phyloP scores from a whole-genome alignment of 371 early-diverging fungal genomes.

The Synchytrium microbalum region DNA sequence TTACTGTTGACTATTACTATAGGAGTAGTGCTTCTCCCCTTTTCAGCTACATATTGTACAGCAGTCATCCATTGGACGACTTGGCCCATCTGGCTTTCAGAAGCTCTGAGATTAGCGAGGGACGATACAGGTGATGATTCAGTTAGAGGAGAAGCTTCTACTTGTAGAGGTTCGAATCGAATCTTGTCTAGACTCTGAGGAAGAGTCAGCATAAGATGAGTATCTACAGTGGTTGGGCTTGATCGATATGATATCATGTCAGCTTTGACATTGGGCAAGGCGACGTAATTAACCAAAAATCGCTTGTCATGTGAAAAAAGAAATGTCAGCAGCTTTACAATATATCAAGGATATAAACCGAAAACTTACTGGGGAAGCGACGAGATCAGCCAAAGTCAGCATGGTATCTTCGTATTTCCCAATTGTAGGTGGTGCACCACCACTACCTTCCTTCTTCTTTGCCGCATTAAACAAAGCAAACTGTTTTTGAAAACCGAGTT shows the following conservation, averaged over 20 bases:
- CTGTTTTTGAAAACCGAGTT: too few relatives aligned
- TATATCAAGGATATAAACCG: too few relatives aligned
- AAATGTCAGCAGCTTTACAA: neutral
- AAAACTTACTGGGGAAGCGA: neutral
- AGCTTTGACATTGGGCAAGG: neutral
- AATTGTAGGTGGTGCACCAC: conserved; percentile 2
- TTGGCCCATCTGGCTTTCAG: neutral
- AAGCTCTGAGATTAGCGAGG: neutral
- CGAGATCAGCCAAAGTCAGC: neutral
- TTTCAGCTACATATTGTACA: neutral
- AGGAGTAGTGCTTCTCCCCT: neutral
- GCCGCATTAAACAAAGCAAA: too few relatives aligned
- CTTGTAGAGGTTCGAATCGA: neutral
- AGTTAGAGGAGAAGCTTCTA: neutral
- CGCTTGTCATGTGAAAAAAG: neutral
- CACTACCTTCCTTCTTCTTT: neutral
- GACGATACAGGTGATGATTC: neutral
- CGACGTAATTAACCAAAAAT: neutral
- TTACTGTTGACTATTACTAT: neutral
- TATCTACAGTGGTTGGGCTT: neutral
- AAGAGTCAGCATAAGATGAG: neutral
- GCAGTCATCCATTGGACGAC: neutral
- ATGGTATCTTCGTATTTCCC: conserved; percentile 5
- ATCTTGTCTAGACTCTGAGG: neutral
- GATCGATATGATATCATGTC: neutral